Base-by-base conservation (phyloP, 768 basidiomycete species). In the Rhodotorula diobovata region DNA sequence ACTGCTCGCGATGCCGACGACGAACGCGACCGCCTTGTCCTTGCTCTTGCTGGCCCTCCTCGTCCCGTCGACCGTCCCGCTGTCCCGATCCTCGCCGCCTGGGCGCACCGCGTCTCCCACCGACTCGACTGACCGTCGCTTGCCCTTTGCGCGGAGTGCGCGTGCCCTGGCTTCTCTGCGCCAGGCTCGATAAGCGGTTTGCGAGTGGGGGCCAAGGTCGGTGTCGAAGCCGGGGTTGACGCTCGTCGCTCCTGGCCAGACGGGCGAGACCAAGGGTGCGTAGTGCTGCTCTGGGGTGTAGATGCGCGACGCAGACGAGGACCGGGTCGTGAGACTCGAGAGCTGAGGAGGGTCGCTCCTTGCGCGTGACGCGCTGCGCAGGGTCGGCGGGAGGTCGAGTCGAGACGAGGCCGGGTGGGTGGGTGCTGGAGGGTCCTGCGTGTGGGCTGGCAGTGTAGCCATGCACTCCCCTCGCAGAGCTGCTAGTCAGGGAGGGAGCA, bases 21-120 rank as follows among this genome's bases (percentile, higher is more conserved):
- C 72, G 62, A 74, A 71, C 28, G 69, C 54, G 46, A 71, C 63
- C 2, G 73, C 70, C 43, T 61, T 63, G 28, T 50, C 57, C 57
- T 74, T 64, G 14, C 56, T 60, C 57, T 70, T 70, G 41, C 58
- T 34, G 28, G n/a, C 12, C 53, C 21, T 55, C 30, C 30, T 14
- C 53, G 11, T 14, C 12, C 30, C 53, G 53, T 1, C 16, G 30
- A 34, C 30, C 14, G 8, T 12, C 41, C 18, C 41, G 53, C 6
- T 28, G 7, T 4, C 48, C 23, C 48, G 48, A 50, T 50, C 25
- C 25, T 50, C 25, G 6, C 28, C 12, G 23, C 25, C 48, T 6
- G 2, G 20, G 2, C 20, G 16, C 32, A 16, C 53, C 10, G 14
- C 12, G 16, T 54, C 53, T 6, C 53, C 32, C 30, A 15, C 53